A percentile compares a stretch with the other conserved stretches of the same genome.
phyloP scores from a whole-genome alignment of 495 filamentous ascomycete species.

The Jackrogersella minutella region DNA sequence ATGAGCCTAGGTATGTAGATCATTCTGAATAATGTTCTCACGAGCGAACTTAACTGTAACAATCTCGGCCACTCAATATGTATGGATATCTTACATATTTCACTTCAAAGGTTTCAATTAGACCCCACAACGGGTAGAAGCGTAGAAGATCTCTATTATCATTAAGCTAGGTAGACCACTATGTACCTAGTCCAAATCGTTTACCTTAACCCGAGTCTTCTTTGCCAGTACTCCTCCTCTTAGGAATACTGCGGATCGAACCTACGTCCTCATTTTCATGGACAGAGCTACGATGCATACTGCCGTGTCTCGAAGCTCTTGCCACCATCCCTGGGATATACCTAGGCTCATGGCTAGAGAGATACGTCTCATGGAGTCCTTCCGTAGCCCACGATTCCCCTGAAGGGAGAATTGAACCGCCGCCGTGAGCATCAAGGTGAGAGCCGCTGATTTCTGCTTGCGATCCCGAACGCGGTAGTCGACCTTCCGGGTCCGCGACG shows the following conservation, averaged over 20 bases:
- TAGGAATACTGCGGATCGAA: slow-evolving; percentile 10
- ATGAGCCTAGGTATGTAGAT: no score
- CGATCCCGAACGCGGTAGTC: slow-evolving; percentile 25
- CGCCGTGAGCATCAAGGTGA: slow-evolving; percentile 19
- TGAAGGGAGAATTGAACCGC: slow-evolving; percentile 6
- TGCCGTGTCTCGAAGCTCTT: slow-evolving; percentile 62
- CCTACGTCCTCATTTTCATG: slow-evolving; percentile 49
- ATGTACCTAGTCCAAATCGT: neutral
- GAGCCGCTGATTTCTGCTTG: slow-evolving; percentile 40
- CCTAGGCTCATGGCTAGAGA: slow-evolving; percentile 67
- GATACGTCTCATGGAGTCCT: slow-evolving; percentile 48
- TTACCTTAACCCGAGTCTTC: slow-evolving; percentile 18
- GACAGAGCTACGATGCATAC: slow-evolving; percentile 50
- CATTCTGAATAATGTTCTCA: no score
- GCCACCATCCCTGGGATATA: slow-evolving; percentile 78
- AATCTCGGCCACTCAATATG: no score
- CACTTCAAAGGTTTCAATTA: no score
- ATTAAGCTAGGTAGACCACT: neutral
- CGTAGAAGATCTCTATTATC: neutral
- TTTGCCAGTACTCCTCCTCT: slow-evolving; percentile 16
- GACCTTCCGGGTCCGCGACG: slow-evolving; percentile 23
- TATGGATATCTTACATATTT: no score
- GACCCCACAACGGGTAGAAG: no score
- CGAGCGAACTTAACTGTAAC: no score
- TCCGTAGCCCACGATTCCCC: slow-evolving; percentile 33